These are phyloP conservation scores for Ophiostoma triangulosporum DNA, from an alignment of 2,329 filamentous ascomycete species.

Conservation along the genomic window DNA sequence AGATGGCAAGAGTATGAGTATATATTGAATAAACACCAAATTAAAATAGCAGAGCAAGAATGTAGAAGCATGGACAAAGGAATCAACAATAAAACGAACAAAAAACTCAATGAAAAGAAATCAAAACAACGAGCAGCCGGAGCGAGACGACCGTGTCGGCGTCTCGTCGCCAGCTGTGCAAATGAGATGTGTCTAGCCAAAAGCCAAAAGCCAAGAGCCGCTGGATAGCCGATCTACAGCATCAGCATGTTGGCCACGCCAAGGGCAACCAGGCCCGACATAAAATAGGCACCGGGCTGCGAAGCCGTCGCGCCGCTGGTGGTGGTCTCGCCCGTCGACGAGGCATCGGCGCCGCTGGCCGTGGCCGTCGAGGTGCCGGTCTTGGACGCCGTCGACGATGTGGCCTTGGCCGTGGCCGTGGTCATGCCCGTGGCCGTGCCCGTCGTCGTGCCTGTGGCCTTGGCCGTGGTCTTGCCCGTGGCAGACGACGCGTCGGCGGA, in stretches of 20 bases:
- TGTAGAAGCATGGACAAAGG: no score
- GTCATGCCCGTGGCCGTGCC: not conserved
- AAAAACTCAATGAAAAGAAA: no score
- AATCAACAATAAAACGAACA: no score
- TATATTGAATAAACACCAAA: no score
- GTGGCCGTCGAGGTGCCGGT: not conserved
- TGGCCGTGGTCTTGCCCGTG: not conserved
- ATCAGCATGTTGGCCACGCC: constrained; percentile 3
- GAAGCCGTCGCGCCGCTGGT: not conserved
- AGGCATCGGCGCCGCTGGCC: not conserved
- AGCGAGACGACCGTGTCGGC: no score
- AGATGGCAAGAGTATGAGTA: no score
- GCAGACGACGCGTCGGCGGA: not conserved
- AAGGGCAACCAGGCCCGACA: constrained; percentile 4
- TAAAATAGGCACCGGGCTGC: not conserved
- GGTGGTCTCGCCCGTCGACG: not conserved
- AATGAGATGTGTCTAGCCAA: no score
- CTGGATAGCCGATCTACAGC: no score
- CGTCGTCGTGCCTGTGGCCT: not conserved
- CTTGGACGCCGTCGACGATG: not conserved
- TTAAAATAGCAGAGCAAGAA: no score
- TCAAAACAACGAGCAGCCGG: no score
- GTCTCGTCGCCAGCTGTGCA: no score
- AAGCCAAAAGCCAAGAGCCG: no score
- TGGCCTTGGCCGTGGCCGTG: constrained; percentile 1